Evolutionary conservation across 2,329 filamentous ascomycete genomes (phyloP).

Genomic region (Huntiella bhutanensis): DNA sequence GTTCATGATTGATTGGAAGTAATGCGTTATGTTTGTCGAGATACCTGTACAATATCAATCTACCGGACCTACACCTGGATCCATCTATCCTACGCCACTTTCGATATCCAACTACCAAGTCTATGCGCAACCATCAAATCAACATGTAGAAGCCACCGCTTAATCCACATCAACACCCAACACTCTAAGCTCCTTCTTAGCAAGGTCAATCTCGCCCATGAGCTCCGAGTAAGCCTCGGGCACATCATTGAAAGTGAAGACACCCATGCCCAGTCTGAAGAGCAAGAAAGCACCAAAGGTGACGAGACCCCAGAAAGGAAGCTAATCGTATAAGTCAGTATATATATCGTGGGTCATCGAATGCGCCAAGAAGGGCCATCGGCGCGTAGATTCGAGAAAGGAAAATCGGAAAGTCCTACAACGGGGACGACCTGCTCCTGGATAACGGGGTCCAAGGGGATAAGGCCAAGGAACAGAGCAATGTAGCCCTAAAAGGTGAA

Average conservation of each 20-base stretch:
- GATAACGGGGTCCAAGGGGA: slow-evolving; percentile 59
- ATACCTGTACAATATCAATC: too few relatives aligned
- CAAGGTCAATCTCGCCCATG: slow-evolving; percentile 64
- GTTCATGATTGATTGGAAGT: not conserved
- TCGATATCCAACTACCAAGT: too few relatives aligned
- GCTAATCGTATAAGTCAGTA: slow-evolving; percentile 27
- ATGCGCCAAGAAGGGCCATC: not conserved
- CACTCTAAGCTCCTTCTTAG: slow-evolving; percentile 51
- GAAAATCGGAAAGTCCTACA: slow-evolving; percentile 33
- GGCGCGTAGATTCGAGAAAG: slow-evolving; percentile 5
- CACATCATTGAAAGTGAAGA: slow-evolving; percentile 92
- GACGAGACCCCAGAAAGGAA: slow-evolving; percentile 84
- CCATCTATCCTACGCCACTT: too few relatives aligned
- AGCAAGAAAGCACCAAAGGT: slow-evolving; percentile 84
- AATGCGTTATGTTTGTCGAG: not conserved
- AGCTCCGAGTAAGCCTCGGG: slow-evolving; percentile 71
- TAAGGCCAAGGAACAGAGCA: slow-evolving; percentile 62
- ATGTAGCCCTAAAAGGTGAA: slow-evolving; percentile 69
- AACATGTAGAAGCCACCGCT: slow-evolving; percentile 13
- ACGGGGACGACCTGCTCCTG: slow-evolving; percentile 78
- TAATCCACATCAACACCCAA: slow-evolving; percentile 66
- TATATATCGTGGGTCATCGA: not conserved
- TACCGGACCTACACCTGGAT: too few relatives aligned
- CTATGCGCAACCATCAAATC: not conserved
- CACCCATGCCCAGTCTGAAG: slow-evolving; percentile 76